Base-by-base conservation (phyloP, 2,329 filamentous ascomycete genomes). In the Onygenales sp. region DNA sequence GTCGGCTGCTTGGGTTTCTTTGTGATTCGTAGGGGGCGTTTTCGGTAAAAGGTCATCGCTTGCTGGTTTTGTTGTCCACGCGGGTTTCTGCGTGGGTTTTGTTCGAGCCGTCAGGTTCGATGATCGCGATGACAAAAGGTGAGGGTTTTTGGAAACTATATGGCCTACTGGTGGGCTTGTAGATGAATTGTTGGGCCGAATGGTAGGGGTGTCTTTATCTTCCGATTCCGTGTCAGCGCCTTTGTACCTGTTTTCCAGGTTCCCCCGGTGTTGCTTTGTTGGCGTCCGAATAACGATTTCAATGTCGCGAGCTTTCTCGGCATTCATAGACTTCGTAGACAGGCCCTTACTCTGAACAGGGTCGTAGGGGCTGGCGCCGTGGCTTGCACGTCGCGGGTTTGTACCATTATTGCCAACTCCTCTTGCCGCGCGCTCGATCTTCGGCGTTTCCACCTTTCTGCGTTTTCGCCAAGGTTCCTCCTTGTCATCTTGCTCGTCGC, bases 401-500 rank as follows among this genome's bases (percentile, higher is more conserved):
- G 17, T 42, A 27, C 10, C 21, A 13, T 32, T 39, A 37, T 47
- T 17, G 27, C 51, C 50, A 17, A 52, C 11, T 27, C 34, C 39
- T 37, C 45, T 45, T 32, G 49, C 48, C 44, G 43, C 32, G 46
- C 40, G 45, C 17, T 31, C 49, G 17, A 11, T n/a, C 45, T 52
- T 56, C 11, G 50, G 46, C 2, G 54, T 45, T 6, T 49, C 53
- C 52, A 59, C 27, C 42, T 55, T 58, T 39, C 58, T 53, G 6
- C 58, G 52, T 42, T 59, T 59, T 42, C 54, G 31, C 48, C 52
- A 45, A 34, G 44, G 54, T 21, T 51, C 52, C 21, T 36, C 36
- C 13, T 37, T 37, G 10, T n/a, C 42, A n/a, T 42, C 52, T 10
- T 31, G 49, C 44, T 65, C 63, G 8, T 67, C 64, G 27, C 60